Evolutionary conservation across 805 yeast species (phyloP).

Genomic region (Pichia californica): DNA sequence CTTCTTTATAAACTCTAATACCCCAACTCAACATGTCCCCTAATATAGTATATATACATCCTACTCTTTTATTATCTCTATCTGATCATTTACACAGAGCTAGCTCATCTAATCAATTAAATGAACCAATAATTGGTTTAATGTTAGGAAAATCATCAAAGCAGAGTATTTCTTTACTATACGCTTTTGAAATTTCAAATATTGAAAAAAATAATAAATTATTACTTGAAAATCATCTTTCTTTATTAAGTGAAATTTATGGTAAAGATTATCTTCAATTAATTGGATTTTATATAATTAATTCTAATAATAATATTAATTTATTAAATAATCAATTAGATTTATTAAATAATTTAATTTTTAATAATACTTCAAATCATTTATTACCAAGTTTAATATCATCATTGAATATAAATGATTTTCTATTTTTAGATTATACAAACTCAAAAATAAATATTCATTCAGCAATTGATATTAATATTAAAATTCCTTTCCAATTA

Average conservation of each 20-base stretch:
- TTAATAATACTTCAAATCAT: neutral
- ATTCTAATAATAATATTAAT: neutral
- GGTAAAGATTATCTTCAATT: slow-evolving; percentile 16
- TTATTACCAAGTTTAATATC: too few species aligned
- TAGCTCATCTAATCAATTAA: neutral
- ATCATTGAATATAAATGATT: too few species aligned
- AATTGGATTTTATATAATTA: slow-evolving; percentile 20
- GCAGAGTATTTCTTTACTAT: slow-evolving; percentile 4
- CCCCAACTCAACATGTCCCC: too few species aligned
- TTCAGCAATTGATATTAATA: neutral
- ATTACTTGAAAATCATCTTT: slow-evolving; percentile 4
- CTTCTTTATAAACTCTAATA: too few species aligned
- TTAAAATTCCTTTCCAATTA: neutral
- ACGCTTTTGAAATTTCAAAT: slow-evolving; percentile 6
- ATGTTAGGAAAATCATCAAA: slow-evolving; percentile 9
- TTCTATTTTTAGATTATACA: too few species aligned
- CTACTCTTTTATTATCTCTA: slow-evolving; percentile 7
- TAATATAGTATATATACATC: slow-evolving; percentile 1
- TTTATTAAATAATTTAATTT: neutral
- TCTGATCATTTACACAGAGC: slow-evolving; percentile 10
- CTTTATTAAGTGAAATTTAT: slow-evolving; percentile 20
- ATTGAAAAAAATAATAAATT: neutral
- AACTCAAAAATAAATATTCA: neutral
- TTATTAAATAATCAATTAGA: neutral
- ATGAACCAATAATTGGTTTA: slow-evolving; percentile 5